phyloP scores from a whole-genome alignment of 1,284 basidiomycete genomes.

The Wolfiporia cocos region DNA sequence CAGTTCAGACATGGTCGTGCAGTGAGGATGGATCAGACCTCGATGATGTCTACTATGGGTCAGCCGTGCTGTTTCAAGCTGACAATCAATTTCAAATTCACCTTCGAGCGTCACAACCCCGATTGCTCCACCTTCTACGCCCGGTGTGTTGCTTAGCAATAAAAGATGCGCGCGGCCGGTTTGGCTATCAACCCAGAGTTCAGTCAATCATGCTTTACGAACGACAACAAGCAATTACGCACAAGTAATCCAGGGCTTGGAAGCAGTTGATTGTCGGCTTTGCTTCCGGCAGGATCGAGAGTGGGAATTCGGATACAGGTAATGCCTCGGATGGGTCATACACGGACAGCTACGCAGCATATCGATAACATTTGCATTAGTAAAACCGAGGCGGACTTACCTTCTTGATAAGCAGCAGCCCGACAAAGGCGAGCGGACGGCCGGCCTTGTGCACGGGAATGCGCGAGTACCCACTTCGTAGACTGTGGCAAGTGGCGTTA shows the following conservation, averaged over 20 bases:
- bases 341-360: conserved; percentile 61
- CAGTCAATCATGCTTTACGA: not conserved
- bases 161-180: conserved; percentile 93
- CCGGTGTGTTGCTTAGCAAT: conserved; percentile 81
- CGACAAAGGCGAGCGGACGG: conserved; percentile 74
- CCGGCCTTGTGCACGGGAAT: conserved; percentile 86
- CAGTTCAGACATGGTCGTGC: not conserved
- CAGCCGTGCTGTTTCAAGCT: not conserved
- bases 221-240: conserved; percentile 20
- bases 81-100: conserved; percentile 18
- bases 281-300: conserved; percentile 91
- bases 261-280: conserved; percentile 82
- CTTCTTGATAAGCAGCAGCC: conserved; percentile 85
- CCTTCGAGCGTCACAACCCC: conserved; percentile 82
- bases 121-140: conserved; percentile 72
- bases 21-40: conserved; percentile 30
- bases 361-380: not conserved
- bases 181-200: conserved; percentile 71
- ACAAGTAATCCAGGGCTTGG: conserved; percentile 85
- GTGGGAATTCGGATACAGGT: conserved; percentile 68
- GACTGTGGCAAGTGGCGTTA: conserved; percentile 33
- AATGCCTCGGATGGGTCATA: conserved; percentile 84
- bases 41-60: conserved; percentile 53
- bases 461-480: conserved; percentile 86
- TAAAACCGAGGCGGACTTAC: conserved; percentile 25